Percentiles rank a stretch among this genome's conserved stretches.
phyloP scores from a whole-genome alignment of 2,329 filamentous ascomycete species.

The Madurella mycetomatis region DNA sequence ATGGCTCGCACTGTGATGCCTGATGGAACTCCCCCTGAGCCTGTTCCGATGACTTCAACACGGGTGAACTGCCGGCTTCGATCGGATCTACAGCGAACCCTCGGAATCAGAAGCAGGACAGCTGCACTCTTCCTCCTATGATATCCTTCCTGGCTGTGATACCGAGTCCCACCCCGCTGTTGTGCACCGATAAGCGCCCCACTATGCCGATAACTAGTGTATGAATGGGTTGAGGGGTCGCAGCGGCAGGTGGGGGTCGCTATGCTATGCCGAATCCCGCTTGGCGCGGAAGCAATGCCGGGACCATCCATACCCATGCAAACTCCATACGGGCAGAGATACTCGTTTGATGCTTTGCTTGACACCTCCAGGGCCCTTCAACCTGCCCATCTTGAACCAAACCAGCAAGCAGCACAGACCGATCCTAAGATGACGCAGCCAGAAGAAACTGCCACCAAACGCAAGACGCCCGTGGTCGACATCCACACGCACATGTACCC shows the following conservation, averaged over 20 bases:
- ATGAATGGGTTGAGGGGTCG: neutral
- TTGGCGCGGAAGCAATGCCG: constrained; percentile 6
- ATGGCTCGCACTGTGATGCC: too few relatives aligned
- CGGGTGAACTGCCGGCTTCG: neutral
- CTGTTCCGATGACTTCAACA: neutral
- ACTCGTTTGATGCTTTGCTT: too few relatives aligned
- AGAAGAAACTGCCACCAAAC: neutral
- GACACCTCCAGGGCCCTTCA: neutral
- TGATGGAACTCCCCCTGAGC: neutral
- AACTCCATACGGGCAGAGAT: neutral
- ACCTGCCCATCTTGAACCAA: neutral
- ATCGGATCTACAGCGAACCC: neutral
- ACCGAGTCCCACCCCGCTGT: neutral
- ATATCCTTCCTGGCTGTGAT: neutral
- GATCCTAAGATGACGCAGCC: neutral
- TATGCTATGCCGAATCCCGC: constrained; percentile 12
- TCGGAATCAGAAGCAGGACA: neutral
- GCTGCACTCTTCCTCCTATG: neutral
- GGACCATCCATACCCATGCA: neutral
- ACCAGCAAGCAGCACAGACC: too few relatives aligned
- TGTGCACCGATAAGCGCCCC: constrained; percentile 7
- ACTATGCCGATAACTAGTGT: constrained; percentile 1
- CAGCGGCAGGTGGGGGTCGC: constrained; percentile 11
- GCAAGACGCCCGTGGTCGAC: constrained; percentile 48
- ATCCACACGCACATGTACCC: constrained; percentile 69